A percentile compares a stretch with the other conserved stretches of the same genome.
phyloP scores from a whole-genome alignment of 164 flowering plant species.

The Chloranthus sessilifolius region DNA sequence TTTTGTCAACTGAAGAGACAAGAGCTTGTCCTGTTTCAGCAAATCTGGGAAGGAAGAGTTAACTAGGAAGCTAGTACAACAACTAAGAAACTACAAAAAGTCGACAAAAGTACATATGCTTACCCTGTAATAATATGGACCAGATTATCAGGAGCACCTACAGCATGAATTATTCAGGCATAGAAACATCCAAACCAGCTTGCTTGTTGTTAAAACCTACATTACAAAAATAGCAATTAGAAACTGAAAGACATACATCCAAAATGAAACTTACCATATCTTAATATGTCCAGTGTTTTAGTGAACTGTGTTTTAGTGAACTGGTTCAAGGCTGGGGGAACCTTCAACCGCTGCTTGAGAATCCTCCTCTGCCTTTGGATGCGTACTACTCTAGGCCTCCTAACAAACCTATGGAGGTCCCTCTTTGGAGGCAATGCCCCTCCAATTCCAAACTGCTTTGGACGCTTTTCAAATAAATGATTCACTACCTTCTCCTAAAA shows the following conservation, averaged over 20 bases:
- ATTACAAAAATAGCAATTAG: no score
- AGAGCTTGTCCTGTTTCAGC: constrained; percentile 97
- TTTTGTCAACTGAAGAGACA: constrained; percentile 94
- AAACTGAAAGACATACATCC: no score
- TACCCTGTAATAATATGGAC: constrained; percentile 98
- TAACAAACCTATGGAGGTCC: constrained; percentile 29
- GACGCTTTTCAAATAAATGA: constrained; percentile 37
- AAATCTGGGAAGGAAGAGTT: constrained; percentile 47
- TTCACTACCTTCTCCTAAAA: constrained; percentile 35
- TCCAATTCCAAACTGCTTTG: constrained; percentile 41
- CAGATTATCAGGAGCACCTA: constrained; percentile 92
- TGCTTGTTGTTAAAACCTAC: constrained; percentile 97
- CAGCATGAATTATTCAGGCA: constrained; percentile 82
- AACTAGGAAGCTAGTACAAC: background rate
- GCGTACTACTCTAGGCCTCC: constrained; percentile 26
- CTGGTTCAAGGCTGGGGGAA: constrained; percentile 28
- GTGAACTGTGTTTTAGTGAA: constrained; percentile 27
- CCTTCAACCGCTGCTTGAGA: constrained; percentile 28
- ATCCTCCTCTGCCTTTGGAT: constrained; percentile 33
- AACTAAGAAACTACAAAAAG: constrained; percentile 1
- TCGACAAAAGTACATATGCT: constrained; percentile 9
- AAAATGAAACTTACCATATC: no score
- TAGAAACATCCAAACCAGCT: constrained; percentile 99
- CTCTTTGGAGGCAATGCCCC: constrained; percentile 43
- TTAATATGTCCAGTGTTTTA: no score